phyloP scores from a whole-genome alignment of 179 eudicot genomes.

The Corrigiola litoralis region DNA sequence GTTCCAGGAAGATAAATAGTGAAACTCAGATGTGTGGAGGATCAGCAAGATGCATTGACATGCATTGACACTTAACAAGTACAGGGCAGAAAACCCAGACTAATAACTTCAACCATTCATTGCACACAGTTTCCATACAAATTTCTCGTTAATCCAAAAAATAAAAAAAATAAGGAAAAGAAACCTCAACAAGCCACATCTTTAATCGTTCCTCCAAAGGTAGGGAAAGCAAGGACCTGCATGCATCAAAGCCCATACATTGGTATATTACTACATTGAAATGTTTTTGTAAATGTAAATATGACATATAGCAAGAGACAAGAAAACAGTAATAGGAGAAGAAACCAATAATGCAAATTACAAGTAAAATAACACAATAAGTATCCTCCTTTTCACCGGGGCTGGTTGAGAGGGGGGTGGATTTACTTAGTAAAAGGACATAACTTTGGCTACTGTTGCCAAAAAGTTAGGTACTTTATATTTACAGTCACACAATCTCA shows the following conservation, averaged over 20 bases:
- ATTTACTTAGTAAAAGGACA: too few relatives aligned
- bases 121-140: neutral
- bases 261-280: neutral
- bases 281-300: too few relatives aligned
- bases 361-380: too few relatives aligned
- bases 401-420: too few relatives aligned
- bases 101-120: neutral
- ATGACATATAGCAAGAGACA: neutral
- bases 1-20: too few relatives aligned
- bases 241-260: constrained; percentile 6
- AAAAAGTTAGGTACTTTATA: too few relatives aligned
- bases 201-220: constrained; percentile 69
- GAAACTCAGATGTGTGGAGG: too few relatives aligned
- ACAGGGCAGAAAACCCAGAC: constrained; percentile 1
- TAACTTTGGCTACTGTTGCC: too few relatives aligned
- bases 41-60: neutral
- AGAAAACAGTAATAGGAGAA: neutral
- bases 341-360: too few relatives aligned
- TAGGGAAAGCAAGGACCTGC: constrained; percentile 56
- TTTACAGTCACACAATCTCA: too few relatives aligned
- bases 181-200: constrained; percentile 63
- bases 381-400: too few relatives aligned
- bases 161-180: neutral
- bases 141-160: neutral
- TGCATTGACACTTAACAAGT: too few relatives aligned